These are phyloP conservation scores for Vitis riparia DNA, from an alignment of 164 flowering plant genomes.

Conservation along the genomic window DNA sequence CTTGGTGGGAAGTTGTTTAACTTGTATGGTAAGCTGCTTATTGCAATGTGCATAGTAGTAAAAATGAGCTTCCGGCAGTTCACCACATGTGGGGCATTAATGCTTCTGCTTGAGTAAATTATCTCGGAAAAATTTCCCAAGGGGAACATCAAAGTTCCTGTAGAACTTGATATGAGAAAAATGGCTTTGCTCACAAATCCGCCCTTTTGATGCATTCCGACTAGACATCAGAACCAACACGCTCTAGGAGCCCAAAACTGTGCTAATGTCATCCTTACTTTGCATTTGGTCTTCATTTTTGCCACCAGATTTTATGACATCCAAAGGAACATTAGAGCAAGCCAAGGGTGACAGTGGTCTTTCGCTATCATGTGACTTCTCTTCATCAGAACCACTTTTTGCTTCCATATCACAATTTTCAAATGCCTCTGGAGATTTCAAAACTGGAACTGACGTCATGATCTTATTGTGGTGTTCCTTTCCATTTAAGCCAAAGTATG, in stretches of 20 bases:
- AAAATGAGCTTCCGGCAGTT: conserved; percentile 68
- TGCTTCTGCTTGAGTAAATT: conserved; percentile 71
- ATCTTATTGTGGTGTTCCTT: conserved; percentile 23
- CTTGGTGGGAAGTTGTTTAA: conserved; percentile 44
- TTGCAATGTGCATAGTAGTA: conserved; percentile 74
- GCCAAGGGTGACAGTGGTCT: conserved; percentile 15
- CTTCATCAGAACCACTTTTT: conserved; percentile 30
- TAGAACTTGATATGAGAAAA: conserved; percentile 89
- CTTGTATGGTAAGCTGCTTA: conserved; percentile 71
- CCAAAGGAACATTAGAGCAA: conserved; percentile 24
- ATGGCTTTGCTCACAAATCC: conserved; percentile 69
- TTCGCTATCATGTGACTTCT: conserved; percentile 25
- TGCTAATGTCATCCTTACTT: conserved; percentile 36
- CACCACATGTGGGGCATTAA: conserved; percentile 60
- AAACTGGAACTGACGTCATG: conserved; percentile 19
- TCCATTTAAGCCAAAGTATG: conserved; percentile 41
- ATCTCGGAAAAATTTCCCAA: conserved; percentile 70
- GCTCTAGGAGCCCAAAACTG: conserved; percentile 63
- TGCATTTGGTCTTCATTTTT: conserved; percentile 25
- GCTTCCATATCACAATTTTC: conserved; percentile 21
- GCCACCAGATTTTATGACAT: conserved; percentile 14
- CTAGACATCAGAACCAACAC: conserved; percentile 80
- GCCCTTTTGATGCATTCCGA: conserved; percentile 54
- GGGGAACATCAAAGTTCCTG: conserved; percentile 80
- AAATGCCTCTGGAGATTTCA: conserved; percentile 12